These are phyloP conservation scores for Pleodorina starrii DNA, from an alignment of 139 green algal species.

Conservation along the genomic window DNA sequence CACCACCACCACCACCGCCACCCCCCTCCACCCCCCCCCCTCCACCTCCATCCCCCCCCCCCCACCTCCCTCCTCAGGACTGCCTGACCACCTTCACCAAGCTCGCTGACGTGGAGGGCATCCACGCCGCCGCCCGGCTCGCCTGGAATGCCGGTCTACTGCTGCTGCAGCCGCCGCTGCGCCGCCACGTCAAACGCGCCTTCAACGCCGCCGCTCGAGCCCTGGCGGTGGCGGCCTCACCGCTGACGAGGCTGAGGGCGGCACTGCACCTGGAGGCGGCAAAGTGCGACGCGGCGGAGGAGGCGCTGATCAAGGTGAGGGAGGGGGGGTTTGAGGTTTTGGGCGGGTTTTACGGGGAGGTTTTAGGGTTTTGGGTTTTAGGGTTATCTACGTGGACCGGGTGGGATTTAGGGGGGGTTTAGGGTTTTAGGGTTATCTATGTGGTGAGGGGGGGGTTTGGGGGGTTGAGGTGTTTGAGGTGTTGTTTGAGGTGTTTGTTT, in stretches of 20 bases:
- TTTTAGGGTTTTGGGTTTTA: no score
- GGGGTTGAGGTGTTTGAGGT: no score
- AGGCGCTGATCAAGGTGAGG: slow-evolving; percentile 71
- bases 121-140: slow-evolving; percentile 70
- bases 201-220: slow-evolving; percentile 71
- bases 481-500: no score
- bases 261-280: slow-evolving; percentile 76
- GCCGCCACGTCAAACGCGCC: slow-evolving; percentile 58
- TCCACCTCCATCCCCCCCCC: background rate
- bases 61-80: slow-evolving; percentile 31
- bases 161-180: slow-evolving; percentile 67
- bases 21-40: background rate
- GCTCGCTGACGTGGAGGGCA: slow-evolving; percentile 67
- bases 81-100: slow-evolving; percentile 63
- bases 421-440: no score
- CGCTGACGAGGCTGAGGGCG: slow-evolving; percentile 63
- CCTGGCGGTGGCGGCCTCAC: slow-evolving; percentile 65
- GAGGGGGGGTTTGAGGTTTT: no score
- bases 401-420: no score
- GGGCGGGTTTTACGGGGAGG: no score
- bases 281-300: slow-evolving; percentile 70
- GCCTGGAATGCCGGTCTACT: slow-evolving; percentile 77
- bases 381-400: no score
- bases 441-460: no score
- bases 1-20: background rate